These are phyloP conservation scores for Beauveria bassiana DNA, from an alignment of 2,329 filamentous ascomycete species.

Conservation along the genomic window DNA sequence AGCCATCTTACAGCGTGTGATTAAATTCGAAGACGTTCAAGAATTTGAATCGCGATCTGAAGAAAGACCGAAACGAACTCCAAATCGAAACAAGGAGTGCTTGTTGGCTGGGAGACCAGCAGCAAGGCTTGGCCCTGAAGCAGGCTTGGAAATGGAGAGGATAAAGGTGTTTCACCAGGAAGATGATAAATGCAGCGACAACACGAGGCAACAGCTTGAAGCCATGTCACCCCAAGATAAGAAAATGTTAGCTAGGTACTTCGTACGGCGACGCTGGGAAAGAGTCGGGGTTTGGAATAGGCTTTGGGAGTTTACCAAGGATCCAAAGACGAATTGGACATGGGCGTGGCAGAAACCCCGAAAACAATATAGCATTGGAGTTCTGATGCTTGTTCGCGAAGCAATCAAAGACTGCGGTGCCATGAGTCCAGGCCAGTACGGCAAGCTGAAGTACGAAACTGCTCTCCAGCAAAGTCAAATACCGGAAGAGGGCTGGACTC, in stretches of 20 bases:
- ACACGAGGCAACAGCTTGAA: not conserved
- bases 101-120: not conserved
- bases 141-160: not conserved
- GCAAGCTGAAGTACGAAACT: not conserved
- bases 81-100: not conserved
- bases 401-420: not conserved
- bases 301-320: not conserved
- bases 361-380: not conserved
- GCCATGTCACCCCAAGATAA: not conserved
- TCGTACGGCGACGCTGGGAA: not conserved
- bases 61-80: too few relatives aligned
- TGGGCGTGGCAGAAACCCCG: not conserved
- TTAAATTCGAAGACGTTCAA: not conserved
- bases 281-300: not conserved
- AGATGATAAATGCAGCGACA: not conserved
- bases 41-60: not conserved
- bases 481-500: not conserved
- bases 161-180: not conserved
- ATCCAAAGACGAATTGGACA: not conserved
- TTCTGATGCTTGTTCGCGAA: not conserved
- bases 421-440: not conserved
- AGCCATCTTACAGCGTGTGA: not conserved
- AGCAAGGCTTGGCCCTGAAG: not conserved
- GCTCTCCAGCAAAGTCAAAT: not conserved
- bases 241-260: not conserved